phyloP scores from a whole-genome alignment of 2,329 filamentous ascomycete species.

The Pseudogymnoascus sp. region DNA sequence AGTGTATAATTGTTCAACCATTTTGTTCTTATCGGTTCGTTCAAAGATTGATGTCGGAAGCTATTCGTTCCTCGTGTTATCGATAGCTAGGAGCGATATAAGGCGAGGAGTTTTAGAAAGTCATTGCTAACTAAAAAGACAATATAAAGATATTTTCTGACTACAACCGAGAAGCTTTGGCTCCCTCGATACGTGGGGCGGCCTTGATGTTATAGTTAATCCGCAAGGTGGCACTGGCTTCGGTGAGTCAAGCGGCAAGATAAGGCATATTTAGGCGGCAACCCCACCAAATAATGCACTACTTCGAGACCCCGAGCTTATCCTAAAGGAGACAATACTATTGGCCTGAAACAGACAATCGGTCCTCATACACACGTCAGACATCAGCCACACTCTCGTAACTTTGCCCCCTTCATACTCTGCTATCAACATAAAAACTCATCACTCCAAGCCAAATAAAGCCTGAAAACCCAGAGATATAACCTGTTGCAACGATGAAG shows the following conservation, averaged over 20 bases:
- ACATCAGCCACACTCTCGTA: constrained; percentile 6
- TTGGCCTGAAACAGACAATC: constrained; percentile 2
- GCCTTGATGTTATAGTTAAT: not conserved
- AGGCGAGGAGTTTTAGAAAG: not conserved
- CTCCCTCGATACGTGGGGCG: not conserved
- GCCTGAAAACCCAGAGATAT: not conserved
- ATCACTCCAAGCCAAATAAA: not conserved
- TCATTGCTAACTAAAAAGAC: not conserved
- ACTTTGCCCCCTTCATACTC: not conserved
- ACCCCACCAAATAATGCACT: constrained; percentile 9
- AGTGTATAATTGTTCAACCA: constrained; percentile 35
- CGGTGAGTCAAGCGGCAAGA: constrained; percentile 3
- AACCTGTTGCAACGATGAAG: constrained; percentile 38
- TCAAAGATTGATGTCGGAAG: constrained; percentile 34
- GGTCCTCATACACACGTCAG: constrained; percentile 6
- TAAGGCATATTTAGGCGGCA: not conserved
- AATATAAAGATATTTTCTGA: constrained; percentile 1
- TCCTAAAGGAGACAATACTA: not conserved
- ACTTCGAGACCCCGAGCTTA: constrained; percentile 2
- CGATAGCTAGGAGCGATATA: not conserved
- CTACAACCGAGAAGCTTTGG: not conserved
- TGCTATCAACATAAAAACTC: not conserved
- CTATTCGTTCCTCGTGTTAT: constrained; percentile 38
- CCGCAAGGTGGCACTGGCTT: constrained; percentile 6
- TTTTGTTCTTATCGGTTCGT: constrained; percentile 43